Evolutionary conservation across 2,329 filamentous ascomycete species (phyloP), one percentile per base, ranked within the genome.

Genomic region (Trichoderma atrobrunneum): DNA sequence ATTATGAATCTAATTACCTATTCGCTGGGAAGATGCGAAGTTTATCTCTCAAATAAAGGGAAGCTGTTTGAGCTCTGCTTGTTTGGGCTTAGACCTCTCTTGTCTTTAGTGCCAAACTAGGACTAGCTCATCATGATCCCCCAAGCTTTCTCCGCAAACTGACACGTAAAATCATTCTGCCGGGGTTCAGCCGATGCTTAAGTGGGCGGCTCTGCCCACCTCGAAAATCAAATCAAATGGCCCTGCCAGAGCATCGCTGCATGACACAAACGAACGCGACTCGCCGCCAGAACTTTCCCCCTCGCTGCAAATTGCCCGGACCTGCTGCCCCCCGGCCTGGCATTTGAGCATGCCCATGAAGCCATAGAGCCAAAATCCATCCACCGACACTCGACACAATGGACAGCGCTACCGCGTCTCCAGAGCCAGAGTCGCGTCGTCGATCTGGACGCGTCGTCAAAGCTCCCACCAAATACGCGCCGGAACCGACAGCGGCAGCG

Each of bases 391-490:
- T 16, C 60, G 66, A 65, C 69, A 65, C 62, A 75, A 85, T 86
- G 82, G 86, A 89, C 76, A 87, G 87, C 82, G 84, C 85, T 80
- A 86, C 84, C 78, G 82, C 84, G 75, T 86, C 87, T 64, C 85
- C 87, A 73, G 85, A 87, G 70, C 82, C 84, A 73, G 84, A 85
- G 74, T 81, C 86, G 82, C 87, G 87, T 85, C 90, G 91, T 81
- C 88, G 89, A 75, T 92, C 90, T 48, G 89, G 89, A 88, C 89
- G 89, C 88, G 89, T 90, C 83, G 85, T 89, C 74, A 88, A 84
- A 78, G 85, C 84, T 43, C 88, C 89, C 60, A 80, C 86, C 78
- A 90, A 90, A 79, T 91, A 89, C 81, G 84, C 84, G 72, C 86
- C 88, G 70, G 86, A 90, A 73, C 73, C 78, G 69, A 72, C 79